A percentile compares a stretch with the other conserved stretches of the same genome.
phyloP scores from a whole-genome alignment of 768 basidiomycete species.

The Amanita phalloides region DNA sequence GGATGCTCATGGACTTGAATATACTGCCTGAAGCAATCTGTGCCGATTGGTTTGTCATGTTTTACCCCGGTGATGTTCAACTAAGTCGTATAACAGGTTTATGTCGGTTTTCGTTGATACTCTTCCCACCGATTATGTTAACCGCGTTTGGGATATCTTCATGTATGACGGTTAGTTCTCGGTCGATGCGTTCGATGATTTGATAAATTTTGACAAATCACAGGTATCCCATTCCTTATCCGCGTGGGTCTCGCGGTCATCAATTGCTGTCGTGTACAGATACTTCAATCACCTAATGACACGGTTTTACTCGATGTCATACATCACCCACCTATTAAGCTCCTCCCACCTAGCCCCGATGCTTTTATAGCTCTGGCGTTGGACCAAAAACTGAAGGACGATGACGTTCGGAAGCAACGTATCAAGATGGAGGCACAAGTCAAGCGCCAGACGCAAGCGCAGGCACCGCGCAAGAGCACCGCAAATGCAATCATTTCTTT shows the following conservation, averaged over 20 bases:
- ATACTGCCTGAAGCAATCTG: slow-evolving; percentile 50
- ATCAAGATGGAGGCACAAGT: slow-evolving; percentile 66
- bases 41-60: slow-evolving; percentile 43
- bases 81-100: slow-evolving; percentile 38
- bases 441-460: slow-evolving; percentile 43
- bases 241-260: slow-evolving; percentile 65
- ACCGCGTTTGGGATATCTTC: slow-evolving; percentile 78
- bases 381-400: slow-evolving; percentile 68
- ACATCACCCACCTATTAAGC: slow-evolving; percentile 34
- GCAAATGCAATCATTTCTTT: slow-evolving; percentile 14
- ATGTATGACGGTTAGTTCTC: slow-evolving; percentile 56
- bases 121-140: slow-evolving; percentile 53
- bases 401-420: slow-evolving; percentile 67
- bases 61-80: not conserved
- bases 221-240: slow-evolving; percentile 64
- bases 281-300: slow-evolving; percentile 41
- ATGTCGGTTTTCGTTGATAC: slow-evolving; percentile 58
- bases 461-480: slow-evolving; percentile 12
- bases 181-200: not conserved
- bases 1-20: slow-evolving; percentile 53
- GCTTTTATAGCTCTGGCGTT: slow-evolving; percentile 49
- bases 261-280: slow-evolving; percentile 43
- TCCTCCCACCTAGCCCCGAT: slow-evolving; percentile 51
- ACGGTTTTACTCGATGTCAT: slow-evolving; percentile 39
- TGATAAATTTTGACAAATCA: not conserved